Conservation (phyloP, 2,329 filamentous ascomycete genomes). For the Balansia obtecta region DNA sequence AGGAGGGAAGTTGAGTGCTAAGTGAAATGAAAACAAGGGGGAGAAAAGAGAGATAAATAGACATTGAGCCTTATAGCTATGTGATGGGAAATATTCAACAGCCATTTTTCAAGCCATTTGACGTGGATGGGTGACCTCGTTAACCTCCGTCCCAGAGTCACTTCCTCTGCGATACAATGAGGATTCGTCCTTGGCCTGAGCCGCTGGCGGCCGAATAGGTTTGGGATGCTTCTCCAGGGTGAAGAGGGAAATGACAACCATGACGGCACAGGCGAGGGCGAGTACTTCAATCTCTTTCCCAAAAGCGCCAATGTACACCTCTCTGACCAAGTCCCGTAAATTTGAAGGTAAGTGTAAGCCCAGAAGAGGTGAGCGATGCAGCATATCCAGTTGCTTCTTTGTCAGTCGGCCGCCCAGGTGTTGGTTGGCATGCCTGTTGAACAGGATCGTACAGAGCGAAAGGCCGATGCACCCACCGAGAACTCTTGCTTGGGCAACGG, state of each 20-base stretch:
- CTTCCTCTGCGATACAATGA: slow-evolving; percentile 20
- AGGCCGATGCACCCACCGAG: slow-evolving; percentile 48
- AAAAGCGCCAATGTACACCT: slow-evolving; percentile 34
- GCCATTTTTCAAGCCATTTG: slow-evolving; percentile 7
- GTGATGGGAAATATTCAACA: not conserved
- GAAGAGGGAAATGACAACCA: slow-evolving; percentile 30
- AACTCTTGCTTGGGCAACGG: slow-evolving; percentile 46
- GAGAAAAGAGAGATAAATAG: not conserved
- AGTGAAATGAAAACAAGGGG: not conserved
- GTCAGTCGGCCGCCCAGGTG: slow-evolving; percentile 25
- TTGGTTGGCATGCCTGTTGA: slow-evolving; percentile 32
- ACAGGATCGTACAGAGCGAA: slow-evolving; percentile 45
- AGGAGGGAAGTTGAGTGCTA: not conserved
- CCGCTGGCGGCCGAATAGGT: slow-evolving; percentile 20
- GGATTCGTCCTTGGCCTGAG: slow-evolving; percentile 16
- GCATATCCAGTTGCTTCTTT: slow-evolving; percentile 23
- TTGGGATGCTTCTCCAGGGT: slow-evolving; percentile 30
- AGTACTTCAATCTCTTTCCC: slow-evolving; percentile 33
- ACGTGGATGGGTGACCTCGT: slow-evolving; percentile 14
- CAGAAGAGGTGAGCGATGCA: slow-evolving; percentile 32
- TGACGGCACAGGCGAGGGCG: slow-evolving; percentile 29
- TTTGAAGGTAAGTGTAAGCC: slow-evolving; percentile 21
- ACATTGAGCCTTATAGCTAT: not conserved
- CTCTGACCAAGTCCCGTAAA: slow-evolving; percentile 22
- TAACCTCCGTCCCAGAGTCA: slow-evolving; percentile 26